Percentiles rank a stretch among this genome's conserved stretches.
Evolutionary conservation across 1,139 yeast species (phyloP).

Genomic region (Saccharomyces pastorianus): DNA sequence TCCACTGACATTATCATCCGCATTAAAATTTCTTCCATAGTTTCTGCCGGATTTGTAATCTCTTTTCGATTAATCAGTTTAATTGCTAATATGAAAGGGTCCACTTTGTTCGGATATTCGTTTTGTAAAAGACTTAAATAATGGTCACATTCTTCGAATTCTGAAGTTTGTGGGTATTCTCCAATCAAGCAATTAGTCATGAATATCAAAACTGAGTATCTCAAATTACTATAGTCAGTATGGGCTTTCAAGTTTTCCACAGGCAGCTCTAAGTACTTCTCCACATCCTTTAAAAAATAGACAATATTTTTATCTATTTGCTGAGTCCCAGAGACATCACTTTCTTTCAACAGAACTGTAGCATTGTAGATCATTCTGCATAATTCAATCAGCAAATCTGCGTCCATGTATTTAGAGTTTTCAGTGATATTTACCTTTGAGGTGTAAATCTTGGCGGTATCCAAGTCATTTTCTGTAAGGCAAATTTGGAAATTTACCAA

Average conservation of each 20-base stretch:
- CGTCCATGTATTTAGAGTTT: conserved; percentile 6
- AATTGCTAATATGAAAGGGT: conserved; percentile 18
- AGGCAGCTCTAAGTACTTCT: conserved; percentile 10
- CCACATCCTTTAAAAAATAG: conserved; percentile 7
- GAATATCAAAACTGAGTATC: conserved; percentile 12
- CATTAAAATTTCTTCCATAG: conserved; percentile 17
- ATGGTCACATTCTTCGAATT: conserved; percentile 6
- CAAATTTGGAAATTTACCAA: conserved; percentile 14
- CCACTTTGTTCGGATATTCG: conserved; percentile 19
- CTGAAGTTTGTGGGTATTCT: neutral
- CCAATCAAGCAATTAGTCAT: conserved; percentile 13
- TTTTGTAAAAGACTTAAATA: conserved; percentile 12
- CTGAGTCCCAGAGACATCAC: neutral
- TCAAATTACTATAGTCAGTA: conserved; percentile 14
- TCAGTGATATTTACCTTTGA: conserved; percentile 12
- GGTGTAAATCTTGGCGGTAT: conserved; percentile 17
- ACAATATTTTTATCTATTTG: neutral
- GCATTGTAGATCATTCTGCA: conserved; percentile 21
- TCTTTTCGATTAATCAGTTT: conserved; percentile 8
- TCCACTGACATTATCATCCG: conserved; percentile 19
- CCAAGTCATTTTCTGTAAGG: conserved; percentile 15
- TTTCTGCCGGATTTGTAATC: conserved; percentile 3
- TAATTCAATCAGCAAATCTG: conserved; percentile 16
- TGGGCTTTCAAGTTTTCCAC: conserved; percentile 12
- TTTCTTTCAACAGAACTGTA: conserved; percentile 1